Evolutionary conservation across 345 rosid species (phyloP).

Genomic region (Acer saccharum): DNA sequence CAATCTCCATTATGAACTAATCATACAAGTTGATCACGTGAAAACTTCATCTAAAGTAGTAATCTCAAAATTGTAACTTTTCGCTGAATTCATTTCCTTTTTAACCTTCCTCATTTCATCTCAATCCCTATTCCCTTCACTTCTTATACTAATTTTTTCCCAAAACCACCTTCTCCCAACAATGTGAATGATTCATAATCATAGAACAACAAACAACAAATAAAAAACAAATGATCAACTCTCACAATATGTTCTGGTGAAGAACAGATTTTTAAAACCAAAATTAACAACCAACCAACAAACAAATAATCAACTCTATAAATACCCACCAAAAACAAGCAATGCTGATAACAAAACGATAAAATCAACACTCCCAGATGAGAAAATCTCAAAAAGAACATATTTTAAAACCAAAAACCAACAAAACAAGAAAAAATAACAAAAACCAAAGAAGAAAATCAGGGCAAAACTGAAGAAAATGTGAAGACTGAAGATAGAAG

Average conservation of each 20-base stretch:
- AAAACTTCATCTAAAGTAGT: background rate
- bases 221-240: too few species aligned
- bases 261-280: too few species aligned
- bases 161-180: background rate
- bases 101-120: too few species aligned
- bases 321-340: background rate
- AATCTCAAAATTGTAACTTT: background rate
- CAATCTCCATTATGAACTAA: background rate
- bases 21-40: background rate
- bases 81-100: background rate
- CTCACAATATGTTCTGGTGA: too few species aligned
- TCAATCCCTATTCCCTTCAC: background rate
- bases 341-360: background rate
- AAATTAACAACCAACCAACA: background rate
- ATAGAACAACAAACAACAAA: background rate
- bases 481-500: too few species aligned
- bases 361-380: conserved; percentile 1
- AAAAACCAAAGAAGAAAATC: background rate
- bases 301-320: background rate
- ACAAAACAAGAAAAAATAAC: background rate
- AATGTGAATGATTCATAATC: background rate
- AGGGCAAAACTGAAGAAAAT: background rate
- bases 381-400: background rate
- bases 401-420: background rate
- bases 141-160: background rate